Base-by-base conservation (phyloP, 441 rosid genomes). In the Cnidoscolus chayamansa region DNA sequence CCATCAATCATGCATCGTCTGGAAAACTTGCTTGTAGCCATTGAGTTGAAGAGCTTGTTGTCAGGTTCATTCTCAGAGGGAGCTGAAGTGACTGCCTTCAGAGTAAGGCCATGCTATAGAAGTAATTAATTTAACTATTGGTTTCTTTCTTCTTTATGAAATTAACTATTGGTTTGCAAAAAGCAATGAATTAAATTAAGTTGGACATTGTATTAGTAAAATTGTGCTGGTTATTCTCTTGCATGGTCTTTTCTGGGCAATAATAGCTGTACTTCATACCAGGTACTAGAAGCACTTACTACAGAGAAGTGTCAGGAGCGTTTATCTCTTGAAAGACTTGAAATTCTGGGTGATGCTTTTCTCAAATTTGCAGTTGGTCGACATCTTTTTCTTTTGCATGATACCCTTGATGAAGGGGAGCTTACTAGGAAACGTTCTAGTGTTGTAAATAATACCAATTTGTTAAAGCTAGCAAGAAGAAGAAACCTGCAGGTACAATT, bases 231-330 rank as follows among this genome's bases (percentile, higher is more conserved):
- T 62, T 56, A 16, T 25, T 73, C 54, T 31, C 13, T 4, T 55
- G 65, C 55, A 31, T 47, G 63, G 65, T 73, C 70, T 43, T 57
- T 48, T 63, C 71, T 67, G 72, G 47, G 53, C 16, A 31, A 75
- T 76, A 74, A 85, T 79, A 45, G 55, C 66, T 76, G 66, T 78
- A 35, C 67, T 77, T 81, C 69, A 45, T 74, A 60, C 74, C 74
- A 95, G 99, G 83, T 95, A 76, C 84, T 95, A 19, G 94, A 93
- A 84, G 99, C 99, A 32, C 96, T 95, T 72, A 91, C 99, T 20
- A 91, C 99, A 61, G 99, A 95, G 86, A 93, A 83, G 77, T 95
- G 99, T 80, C 96, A 90, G 78, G 99, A 95, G 84, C 93, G 96
- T 56, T 81, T 95, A 81, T 95, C 98, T 71, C 94, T 95, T 79